Base-by-base conservation (phyloP, 1,139 yeast species). In the Lodderomyces metapsilosis region DNA sequence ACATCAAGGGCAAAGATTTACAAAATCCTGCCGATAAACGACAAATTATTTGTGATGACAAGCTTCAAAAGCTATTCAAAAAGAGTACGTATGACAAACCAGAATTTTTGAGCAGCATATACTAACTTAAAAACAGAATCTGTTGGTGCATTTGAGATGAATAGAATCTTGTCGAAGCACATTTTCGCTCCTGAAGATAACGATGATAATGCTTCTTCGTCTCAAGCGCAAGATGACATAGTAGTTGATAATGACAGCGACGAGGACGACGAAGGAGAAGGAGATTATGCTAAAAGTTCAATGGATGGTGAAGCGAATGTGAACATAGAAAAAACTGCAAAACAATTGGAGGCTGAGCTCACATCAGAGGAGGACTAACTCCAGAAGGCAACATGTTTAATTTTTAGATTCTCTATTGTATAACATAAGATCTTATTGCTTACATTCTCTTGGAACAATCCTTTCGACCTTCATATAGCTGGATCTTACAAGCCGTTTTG, bases 1-100 rank as follows among this genome's bases (percentile, higher is more conserved):
- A 88, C 57, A 85, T 88, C 49, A 84, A 82, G 54, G 74, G 61
- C 17, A 58, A 83, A 45, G 61, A 78, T 38, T 63, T 88, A 34
- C 96, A 87, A 56, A 80, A 85, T 51, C 88, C 91, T 1, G 58
- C 66, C 1, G 88, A 87, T 58, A 74, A 75, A 49, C 66, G 94
- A 44, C 80, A 78, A 45, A 83, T 88, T 16, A 16, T 76, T 5
- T 86, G 94, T 56, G 94, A 88, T 57, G 87, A 75, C 1, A 72
- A 65, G 45, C 66, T 88, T 66, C 66, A 66, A 42, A 71, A 70
- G 5, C 55, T 86, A 3, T 86, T 87, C 59, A 88, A 67, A 45
- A 69, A 64, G 76, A 51, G 66, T 54, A 58, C 40, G 61, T 64
- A 52, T 49, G 6, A 10, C 9, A 13, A 16, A 10, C 17, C 8